Percentiles rank a stretch among this genome's conserved stretches.
These are phyloP conservation scores for Diaporthe aspalathi DNA, from an alignment of 2,329 filamentous ascomycete genomes.

Conservation along the genomic window DNA sequence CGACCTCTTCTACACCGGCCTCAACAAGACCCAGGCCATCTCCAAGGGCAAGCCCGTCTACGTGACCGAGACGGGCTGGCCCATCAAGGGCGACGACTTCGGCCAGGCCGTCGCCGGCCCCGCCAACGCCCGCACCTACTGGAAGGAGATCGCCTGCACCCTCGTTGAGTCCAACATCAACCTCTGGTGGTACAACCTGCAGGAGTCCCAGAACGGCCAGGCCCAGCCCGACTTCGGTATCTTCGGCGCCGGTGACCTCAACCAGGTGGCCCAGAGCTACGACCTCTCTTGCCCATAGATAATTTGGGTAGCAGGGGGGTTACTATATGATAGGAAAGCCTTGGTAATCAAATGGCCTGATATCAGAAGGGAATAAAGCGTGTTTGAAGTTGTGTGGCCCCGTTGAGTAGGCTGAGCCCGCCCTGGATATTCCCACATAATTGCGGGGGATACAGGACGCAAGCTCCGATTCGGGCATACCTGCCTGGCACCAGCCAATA, in stretches of 20 bases:
- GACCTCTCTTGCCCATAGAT: constrained; percentile 47
- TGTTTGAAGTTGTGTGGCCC: neutral
- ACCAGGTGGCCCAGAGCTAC: constrained; percentile 44
- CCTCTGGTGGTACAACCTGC: constrained; percentile 52
- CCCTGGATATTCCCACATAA: neutral
- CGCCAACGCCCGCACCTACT: constrained; percentile 39
- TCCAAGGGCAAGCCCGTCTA: constrained; percentile 46
- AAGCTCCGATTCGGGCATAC: too few species aligned
- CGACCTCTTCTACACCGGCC: constrained; percentile 65
- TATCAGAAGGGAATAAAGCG: neutral
- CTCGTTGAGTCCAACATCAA: constrained; percentile 43
- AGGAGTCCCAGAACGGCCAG: constrained; percentile 50
- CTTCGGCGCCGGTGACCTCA: constrained; percentile 50
- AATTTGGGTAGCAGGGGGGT: constrained; percentile 37
- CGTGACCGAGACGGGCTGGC: constrained; percentile 41
- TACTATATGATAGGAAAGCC: neutral
- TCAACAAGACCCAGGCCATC: constrained; percentile 56
- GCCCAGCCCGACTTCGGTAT: constrained; percentile 51
- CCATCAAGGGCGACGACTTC: constrained; percentile 31
- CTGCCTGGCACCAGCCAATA: neutral
- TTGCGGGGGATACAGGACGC: neutral
- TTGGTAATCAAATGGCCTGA: neutral
- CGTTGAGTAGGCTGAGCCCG: neutral
- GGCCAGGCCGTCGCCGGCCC: constrained; percentile 34
- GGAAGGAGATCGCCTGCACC: constrained; percentile 37